These are phyloP conservation scores for Ramaria sp. DNA, from an alignment of 768 basidiomycete species.

Conservation along the genomic window DNA sequence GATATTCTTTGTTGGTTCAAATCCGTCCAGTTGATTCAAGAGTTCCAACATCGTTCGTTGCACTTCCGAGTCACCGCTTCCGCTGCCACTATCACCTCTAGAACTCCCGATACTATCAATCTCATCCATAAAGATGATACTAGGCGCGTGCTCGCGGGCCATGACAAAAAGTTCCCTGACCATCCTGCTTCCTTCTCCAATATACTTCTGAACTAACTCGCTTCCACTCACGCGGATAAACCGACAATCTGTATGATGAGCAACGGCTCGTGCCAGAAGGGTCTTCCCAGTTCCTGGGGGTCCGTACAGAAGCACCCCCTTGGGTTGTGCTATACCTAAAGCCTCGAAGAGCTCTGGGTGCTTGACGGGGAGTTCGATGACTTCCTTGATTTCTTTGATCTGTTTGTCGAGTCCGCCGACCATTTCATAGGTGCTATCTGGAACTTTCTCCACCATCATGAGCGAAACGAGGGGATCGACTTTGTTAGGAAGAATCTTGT, in stretches of 20 bases:
- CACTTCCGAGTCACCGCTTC: constrained; percentile 76
- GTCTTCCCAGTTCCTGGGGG: constrained; percentile 98
- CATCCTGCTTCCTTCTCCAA: constrained; percentile 94
- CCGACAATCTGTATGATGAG: constrained; percentile 95
- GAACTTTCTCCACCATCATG: constrained; percentile 99
- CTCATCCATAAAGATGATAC: constrained; percentile 99
- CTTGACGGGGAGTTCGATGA: constrained; percentile 95
- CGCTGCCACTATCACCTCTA: constrained; percentile 65
- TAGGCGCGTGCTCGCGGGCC: constrained; percentile 95
- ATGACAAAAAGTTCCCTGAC: constrained; percentile 96
- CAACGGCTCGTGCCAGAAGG: constrained; percentile 86
- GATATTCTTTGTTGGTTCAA: constrained; percentile 76
- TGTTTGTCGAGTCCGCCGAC: constrained; percentile 97
- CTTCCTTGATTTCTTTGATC: constrained; percentile 98
- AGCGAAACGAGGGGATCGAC: constrained; percentile 96
- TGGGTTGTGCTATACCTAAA: constrained; percentile 93
- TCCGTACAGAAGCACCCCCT: constrained; percentile 91
- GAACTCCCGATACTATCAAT: constrained; percentile 96
- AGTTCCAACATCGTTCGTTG: constrained; percentile 87
- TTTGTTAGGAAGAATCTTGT: constrained; percentile 95
- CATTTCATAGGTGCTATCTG: constrained; percentile 99
- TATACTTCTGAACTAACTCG: constrained; percentile 96
- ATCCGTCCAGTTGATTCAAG: constrained; percentile 82
- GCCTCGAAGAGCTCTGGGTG: constrained; percentile 96
- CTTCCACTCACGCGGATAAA: constrained; percentile 94